These are phyloP conservation scores for Solanum lignicaule DNA, from an alignment of 257 asterid genomes.

Conservation along the genomic window DNA sequence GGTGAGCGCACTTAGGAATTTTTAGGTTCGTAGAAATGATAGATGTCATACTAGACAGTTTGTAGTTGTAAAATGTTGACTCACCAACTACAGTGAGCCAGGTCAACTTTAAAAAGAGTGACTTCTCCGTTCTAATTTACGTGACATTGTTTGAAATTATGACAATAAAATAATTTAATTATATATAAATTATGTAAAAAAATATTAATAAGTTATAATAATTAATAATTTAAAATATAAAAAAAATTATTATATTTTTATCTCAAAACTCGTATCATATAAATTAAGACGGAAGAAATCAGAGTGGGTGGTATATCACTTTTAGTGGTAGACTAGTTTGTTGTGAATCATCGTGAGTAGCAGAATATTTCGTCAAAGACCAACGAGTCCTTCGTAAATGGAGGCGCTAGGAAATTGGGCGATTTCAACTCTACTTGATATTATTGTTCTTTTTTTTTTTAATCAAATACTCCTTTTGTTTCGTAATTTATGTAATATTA, in stretches of 20 bases:
- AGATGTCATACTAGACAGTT: background rate
- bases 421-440: background rate
- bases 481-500: background rate
- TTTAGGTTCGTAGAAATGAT: background rate
- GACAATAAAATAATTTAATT: too few relatives aligned
- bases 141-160: rapidly evolving
- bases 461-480: background rate
- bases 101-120: background rate
- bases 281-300: rapidly evolving
- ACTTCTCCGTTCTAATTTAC: rapidly evolving
- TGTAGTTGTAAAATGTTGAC: background rate
- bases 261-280: background rate
- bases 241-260: too few relatives aligned
- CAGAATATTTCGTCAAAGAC: background rate
- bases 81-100: background rate
- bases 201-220: too few relatives aligned
- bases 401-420: background rate
- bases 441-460: background rate
- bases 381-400: background rate
- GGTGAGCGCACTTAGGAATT: background rate
- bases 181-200: too few relatives aligned
- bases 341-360: background rate
- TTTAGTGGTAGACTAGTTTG: background rate
- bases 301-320: background rate
- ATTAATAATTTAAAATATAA: too few relatives aligned